phyloP scores from a whole-genome alignment of 2,329 filamentous ascomycete genomes.

The Alternaria hordeiaustralica region DNA sequence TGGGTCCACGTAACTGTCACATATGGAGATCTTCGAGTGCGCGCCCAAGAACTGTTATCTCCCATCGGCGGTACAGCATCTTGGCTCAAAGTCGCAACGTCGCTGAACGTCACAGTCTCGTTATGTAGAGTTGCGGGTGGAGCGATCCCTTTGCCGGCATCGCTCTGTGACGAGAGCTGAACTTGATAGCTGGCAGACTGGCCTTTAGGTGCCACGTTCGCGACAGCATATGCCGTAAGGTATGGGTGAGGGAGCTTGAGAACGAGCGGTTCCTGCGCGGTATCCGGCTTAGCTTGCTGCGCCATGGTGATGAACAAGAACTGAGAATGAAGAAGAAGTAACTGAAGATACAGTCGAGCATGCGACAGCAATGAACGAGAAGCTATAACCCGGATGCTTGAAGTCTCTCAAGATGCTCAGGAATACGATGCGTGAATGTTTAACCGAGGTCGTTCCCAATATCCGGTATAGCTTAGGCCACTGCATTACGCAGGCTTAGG shows the following conservation, averaged over 20 bases:
- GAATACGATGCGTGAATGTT: slow-evolving; percentile 8
- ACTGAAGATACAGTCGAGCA: slow-evolving; percentile 5
- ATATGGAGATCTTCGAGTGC: slow-evolving; percentile 53
- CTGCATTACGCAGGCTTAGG: slow-evolving; percentile 34
- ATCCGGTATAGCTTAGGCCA: slow-evolving; percentile 14
- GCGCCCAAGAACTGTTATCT: slow-evolving; percentile 53
- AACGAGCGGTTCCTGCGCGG: slow-evolving; percentile 30
- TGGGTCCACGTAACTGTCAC: slow-evolving; percentile 52
- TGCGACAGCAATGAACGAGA: not conserved
- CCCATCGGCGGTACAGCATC: slow-evolving; percentile 33
- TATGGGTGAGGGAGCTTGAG: slow-evolving; percentile 49
- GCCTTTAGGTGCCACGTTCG: slow-evolving; percentile 27
- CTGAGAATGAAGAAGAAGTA: not conserved
- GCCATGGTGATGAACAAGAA: slow-evolving; percentile 21
- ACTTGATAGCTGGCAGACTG: slow-evolving; percentile 32
- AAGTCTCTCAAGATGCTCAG: slow-evolving; percentile 10
- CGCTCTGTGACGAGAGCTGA: slow-evolving; percentile 22
- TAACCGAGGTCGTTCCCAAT: slow-evolving; percentile 36
- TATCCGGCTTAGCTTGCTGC: slow-evolving; percentile 20
- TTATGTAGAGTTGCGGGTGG: slow-evolving; percentile 39
- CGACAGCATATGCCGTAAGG: slow-evolving; percentile 44
- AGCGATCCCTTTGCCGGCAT: slow-evolving; percentile 25
- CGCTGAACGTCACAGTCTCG: slow-evolving; percentile 37
- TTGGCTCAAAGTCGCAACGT: slow-evolving; percentile 32
- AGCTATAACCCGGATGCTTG: slow-evolving; percentile 12